Evolutionary conservation across 2,329 filamentous ascomycete genomes (phyloP).

Genomic region (Trichoderma harzianum): DNA sequence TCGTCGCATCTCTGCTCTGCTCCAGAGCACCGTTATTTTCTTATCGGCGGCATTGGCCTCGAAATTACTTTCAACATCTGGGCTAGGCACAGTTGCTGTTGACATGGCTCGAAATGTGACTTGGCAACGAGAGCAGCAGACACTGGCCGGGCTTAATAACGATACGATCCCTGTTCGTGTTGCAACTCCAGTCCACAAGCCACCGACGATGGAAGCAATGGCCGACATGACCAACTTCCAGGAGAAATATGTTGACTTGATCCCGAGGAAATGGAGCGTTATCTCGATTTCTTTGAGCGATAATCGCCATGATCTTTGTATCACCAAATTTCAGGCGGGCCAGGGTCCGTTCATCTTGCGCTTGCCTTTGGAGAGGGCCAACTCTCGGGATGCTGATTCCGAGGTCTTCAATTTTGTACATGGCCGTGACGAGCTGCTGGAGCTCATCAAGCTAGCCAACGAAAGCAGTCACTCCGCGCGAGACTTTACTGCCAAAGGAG

Average conservation of each 20-base stretch:
- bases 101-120: slow-evolving; percentile 70
- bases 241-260: slow-evolving; percentile 76
- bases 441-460: slow-evolving; percentile 80
- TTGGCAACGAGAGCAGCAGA: slow-evolving; percentile 62
- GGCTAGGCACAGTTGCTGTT: slow-evolving; percentile 59
- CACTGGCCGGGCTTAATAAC: slow-evolving; percentile 41
- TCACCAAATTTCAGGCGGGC: slow-evolving; percentile 77
- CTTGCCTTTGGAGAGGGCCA: slow-evolving; percentile 78
- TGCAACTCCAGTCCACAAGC: slow-evolving; percentile 28
- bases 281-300: slow-evolving; percentile 83
- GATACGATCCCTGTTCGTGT: slow-evolving; percentile 26
- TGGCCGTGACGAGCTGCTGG: slow-evolving; percentile 72
- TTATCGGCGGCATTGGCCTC: slow-evolving; percentile 58
- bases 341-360: slow-evolving; percentile 81
- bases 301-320: slow-evolving; percentile 76
- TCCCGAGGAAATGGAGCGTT: slow-evolving; percentile 79
- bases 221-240: slow-evolving; percentile 65
- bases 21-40: slow-evolving; percentile 64
- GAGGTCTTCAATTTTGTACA: slow-evolving; percentile 81
- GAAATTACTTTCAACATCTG: slow-evolving; percentile 47
- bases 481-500: slow-evolving; percentile 69
- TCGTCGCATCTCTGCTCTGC: slow-evolving; percentile 58
- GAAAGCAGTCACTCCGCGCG: slow-evolving; percentile 72
- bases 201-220: slow-evolving; percentile 44
- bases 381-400: slow-evolving; percentile 70